phyloP scores from a whole-genome alignment of 441 rosid species.

The Pelargonium fulgidum region DNA sequence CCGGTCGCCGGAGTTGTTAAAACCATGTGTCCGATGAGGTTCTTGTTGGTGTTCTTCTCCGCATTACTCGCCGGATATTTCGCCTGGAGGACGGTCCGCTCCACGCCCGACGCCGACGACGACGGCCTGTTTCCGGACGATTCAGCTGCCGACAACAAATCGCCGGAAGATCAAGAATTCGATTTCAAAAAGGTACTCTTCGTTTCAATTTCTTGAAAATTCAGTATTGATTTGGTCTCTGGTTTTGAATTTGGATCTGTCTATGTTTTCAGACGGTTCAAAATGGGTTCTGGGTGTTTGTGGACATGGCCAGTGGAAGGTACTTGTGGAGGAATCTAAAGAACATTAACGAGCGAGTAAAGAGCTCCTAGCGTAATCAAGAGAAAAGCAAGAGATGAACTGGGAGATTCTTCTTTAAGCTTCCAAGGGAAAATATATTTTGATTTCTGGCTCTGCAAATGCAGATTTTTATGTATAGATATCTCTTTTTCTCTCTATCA shows the following conservation, averaged over 20 bases:
- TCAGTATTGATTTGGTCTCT: neutral
- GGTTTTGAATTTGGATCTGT: neutral
- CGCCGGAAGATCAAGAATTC: slow-evolving; percentile 37
- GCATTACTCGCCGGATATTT: slow-evolving; percentile 70
- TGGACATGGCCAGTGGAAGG: slow-evolving; percentile 94
- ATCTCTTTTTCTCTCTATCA: slow-evolving; percentile 2
- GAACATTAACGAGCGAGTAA: slow-evolving; percentile 31
- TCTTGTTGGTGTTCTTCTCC: slow-evolving; percentile 75
- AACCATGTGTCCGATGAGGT: slow-evolving; percentile 77
- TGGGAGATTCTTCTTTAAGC: neutral
- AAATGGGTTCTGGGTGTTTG: slow-evolving; percentile 86
- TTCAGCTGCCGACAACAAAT: slow-evolving; percentile 26
- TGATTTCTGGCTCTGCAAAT: neutral
- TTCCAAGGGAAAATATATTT: neutral
- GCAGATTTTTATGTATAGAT: slow-evolving; percentile 6
- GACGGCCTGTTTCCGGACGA: slow-evolving; percentile 24
- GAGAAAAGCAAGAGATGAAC: neutral
- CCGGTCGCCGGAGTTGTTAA: neutral
- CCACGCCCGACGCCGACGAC: slow-evolving; percentile 43
- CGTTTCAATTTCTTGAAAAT: neutral
- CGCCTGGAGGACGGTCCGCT: slow-evolving; percentile 67
- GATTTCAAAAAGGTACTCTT: slow-evolving; percentile 44
- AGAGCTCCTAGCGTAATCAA: slow-evolving; percentile 10
- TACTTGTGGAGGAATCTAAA: slow-evolving; percentile 77
- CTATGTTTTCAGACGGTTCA: slow-evolving; percentile 46